Percentiles rank a stretch among this genome's conserved stretches.
phyloP scores from a whole-genome alignment of 1,284 basidiomycete genomes.

The Cryptococcus depauperatus region DNA sequence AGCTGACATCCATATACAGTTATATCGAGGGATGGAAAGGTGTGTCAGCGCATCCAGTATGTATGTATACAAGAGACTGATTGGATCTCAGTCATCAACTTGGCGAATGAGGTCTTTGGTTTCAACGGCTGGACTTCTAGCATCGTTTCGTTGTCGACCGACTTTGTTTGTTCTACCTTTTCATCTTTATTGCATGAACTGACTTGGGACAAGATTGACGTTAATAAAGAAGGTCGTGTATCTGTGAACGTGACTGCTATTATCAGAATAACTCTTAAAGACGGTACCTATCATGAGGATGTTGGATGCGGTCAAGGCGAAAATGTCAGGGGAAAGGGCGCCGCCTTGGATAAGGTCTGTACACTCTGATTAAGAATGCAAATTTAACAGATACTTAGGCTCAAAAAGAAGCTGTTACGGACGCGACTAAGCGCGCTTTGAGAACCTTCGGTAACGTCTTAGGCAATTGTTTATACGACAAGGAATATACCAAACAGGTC shows the following conservation, averaged over 20 bases:
- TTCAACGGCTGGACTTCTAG: conserved; percentile 96
- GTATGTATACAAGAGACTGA: not conserved
- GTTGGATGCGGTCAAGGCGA: conserved; percentile 82
- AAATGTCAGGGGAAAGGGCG: conserved; percentile 74
- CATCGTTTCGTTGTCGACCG: conserved; percentile 66
- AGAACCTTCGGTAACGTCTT: conserved; percentile 89
- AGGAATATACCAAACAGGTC: conserved; percentile 73
- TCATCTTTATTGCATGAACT: not conserved
- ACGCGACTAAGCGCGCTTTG: conserved; percentile 82
- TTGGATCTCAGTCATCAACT: conserved; percentile 59
- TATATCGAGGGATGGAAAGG: conserved; percentile 73
- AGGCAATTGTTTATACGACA: conserved; percentile 94
- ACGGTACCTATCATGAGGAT: conserved; percentile 88
- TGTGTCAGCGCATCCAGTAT: conserved; percentile 12
- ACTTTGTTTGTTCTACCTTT: conserved; percentile 46
- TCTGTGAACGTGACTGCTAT: conserved; percentile 76
- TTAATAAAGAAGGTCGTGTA: conserved; percentile 58
- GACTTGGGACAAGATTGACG: conserved; percentile 49
- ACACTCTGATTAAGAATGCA: not conserved
- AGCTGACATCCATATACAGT: conserved; percentile 2
- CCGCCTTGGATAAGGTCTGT: conserved; percentile 82
- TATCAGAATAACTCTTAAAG: conserved; percentile 75
- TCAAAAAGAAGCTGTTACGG: conserved; percentile 96
- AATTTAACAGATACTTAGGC: conserved; percentile 52
- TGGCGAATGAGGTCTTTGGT: conserved; percentile 97